These are phyloP conservation scores for Russula sp. DNA, from an alignment of 768 basidiomycete species.

Conservation along the genomic window DNA sequence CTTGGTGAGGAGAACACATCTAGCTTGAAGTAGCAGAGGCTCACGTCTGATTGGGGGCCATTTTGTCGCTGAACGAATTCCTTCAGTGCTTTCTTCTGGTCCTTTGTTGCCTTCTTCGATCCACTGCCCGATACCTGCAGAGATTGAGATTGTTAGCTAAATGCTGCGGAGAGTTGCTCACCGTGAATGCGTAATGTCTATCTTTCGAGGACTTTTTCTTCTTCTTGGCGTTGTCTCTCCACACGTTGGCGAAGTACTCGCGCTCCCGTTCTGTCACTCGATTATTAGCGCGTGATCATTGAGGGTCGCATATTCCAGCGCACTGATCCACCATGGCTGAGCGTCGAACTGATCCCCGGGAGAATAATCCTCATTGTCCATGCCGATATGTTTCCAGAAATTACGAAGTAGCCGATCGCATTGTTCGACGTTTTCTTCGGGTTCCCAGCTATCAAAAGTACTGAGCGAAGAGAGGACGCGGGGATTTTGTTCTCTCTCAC, in stretches of 20 bases:
- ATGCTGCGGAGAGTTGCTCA: not conserved
- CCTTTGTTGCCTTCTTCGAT: slow-evolving; percentile 13
- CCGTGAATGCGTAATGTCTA: slow-evolving; percentile 16
- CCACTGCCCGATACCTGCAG: slow-evolving; percentile 7
- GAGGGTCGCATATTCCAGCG: not conserved
- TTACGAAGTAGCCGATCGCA: slow-evolving; percentile 56
- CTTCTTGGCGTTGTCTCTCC: slow-evolving; percentile 18
- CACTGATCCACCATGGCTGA: slow-evolving; percentile 53
- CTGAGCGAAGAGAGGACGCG: slow-evolving; percentile 5
- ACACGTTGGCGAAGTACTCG: slow-evolving; percentile 28
- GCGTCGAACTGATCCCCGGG: slow-evolving; percentile 43
- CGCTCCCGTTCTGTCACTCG: slow-evolving; percentile 37
- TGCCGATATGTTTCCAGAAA: slow-evolving; percentile 52
- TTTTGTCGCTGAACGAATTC: slow-evolving; percentile 21
- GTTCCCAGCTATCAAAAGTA: slow-evolving; percentile 59
- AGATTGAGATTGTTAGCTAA: not conserved
- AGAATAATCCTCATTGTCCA: slow-evolving; percentile 49
- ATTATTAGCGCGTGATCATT: not conserved
- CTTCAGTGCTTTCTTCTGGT: slow-evolving; percentile 22
- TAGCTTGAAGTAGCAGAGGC: not conserved
- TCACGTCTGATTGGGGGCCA: slow-evolving; percentile 17
- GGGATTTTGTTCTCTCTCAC: slow-evolving; percentile 32
- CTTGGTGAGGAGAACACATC: slow-evolving; percentile 3
- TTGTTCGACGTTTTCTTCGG: slow-evolving; percentile 47
- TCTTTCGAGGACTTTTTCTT: slow-evolving; percentile 18